Evolutionary conservation across 108 stramenopile species (phyloP).

Genomic region (Schizochytrium sp.): DNA sequence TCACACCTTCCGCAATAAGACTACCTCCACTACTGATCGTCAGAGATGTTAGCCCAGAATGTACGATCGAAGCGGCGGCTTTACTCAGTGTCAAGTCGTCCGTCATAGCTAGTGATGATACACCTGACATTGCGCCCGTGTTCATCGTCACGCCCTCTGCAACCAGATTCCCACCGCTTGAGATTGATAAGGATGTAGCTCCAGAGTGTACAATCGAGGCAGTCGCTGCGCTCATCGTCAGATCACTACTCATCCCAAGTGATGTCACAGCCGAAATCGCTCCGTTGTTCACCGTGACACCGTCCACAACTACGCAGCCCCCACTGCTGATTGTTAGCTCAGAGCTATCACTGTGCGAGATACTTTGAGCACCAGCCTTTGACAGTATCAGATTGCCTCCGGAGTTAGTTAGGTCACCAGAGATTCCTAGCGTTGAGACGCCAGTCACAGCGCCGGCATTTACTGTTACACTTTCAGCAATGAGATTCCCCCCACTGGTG

Average conservation of each 20-base stretch:
- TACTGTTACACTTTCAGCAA: no score
- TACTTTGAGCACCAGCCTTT: no score
- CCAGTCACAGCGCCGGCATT: no score
- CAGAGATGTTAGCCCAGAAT: neutral
- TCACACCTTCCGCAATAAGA: slow-evolving; percentile 9
- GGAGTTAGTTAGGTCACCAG: no score
- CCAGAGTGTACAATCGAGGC: neutral
- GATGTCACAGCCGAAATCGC: neutral
- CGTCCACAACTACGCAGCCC: no score
- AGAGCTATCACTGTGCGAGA: neutral
- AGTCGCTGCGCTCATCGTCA: neutral
- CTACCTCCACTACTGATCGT: neutral
- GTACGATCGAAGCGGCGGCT: neutral
- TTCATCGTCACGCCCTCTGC: slow-evolving; percentile 28
- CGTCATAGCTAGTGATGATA: neutral
- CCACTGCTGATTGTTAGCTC: neutral
- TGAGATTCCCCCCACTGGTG: neutral
- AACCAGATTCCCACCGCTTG: neutral
- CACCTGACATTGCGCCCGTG: neutral
- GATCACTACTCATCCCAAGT: neutral
- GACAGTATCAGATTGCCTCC: no score
- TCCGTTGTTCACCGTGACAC: no score
- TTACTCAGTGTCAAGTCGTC: neutral
- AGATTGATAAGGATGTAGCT: neutral
- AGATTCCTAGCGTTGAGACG: no score